phyloP scores from a whole-genome alignment of 169 alveolate species.

The Cryptosporidium sp. region DNA sequence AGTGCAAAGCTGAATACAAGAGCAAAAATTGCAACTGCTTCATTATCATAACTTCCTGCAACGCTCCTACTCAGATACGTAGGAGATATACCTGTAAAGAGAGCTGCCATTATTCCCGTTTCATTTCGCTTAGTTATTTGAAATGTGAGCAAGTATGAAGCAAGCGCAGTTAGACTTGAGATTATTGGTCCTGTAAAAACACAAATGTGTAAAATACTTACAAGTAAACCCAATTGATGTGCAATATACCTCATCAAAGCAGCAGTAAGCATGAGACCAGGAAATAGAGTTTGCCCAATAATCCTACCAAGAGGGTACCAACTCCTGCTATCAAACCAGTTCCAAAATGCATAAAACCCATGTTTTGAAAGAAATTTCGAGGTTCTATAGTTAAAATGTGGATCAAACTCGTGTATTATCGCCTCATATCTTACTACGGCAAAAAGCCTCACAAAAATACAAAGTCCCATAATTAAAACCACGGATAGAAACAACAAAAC shows the following conservation, averaged over 20 bases:
- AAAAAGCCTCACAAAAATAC: constrained; percentile 93
- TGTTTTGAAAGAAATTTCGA: constrained; percentile 93
- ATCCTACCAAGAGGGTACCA: constrained; percentile 99
- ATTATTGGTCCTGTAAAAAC: constrained; percentile 96
- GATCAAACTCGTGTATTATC: constrained; percentile 98
- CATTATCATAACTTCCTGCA: constrained; percentile 99
- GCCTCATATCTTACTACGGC: constrained; percentile 96
- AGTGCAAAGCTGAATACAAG: constrained; percentile 92
- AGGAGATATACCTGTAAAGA: constrained; percentile 96
- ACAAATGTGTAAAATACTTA: constrained; percentile 94
- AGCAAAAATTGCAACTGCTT: constrained; percentile 97
- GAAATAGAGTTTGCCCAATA: constrained; percentile 97
- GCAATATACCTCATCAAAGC: constrained; percentile 83
- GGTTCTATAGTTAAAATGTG: constrained; percentile 97
- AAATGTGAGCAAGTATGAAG: constrained; percentile 91
- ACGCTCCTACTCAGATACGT: constrained; percentile 94
- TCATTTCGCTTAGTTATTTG: constrained; percentile 90
- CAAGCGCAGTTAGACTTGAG: constrained; percentile 93
- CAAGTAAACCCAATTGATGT: constrained; percentile 84
- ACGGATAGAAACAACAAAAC: constrained; percentile 53
- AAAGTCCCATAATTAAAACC: constrained; percentile 73
- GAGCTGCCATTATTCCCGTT: constrained; percentile 95
- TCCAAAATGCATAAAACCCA: constrained; percentile 96
- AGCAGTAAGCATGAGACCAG: constrained; percentile 97
- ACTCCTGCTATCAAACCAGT: constrained; percentile 94